phyloP scores from a whole-genome alignment of 106 monocot species.

The Posidonia australis region DNA sequence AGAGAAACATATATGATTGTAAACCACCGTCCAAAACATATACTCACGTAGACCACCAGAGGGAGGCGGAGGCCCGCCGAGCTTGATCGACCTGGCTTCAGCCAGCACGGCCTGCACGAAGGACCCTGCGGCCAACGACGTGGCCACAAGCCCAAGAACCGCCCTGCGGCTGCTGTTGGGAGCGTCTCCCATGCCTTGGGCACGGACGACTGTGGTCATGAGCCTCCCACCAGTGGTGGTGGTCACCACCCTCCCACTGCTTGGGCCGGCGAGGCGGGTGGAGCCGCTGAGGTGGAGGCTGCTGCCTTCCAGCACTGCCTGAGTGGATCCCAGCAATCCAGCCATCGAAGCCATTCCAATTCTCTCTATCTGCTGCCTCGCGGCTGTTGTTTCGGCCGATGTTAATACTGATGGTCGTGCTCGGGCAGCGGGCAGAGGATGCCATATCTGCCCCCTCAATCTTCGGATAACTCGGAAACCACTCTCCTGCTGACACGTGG shows the following conservation, averaged over 20 bases:
- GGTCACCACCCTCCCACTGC: not conserved
- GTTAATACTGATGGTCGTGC: too few species aligned
- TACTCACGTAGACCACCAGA: slow-evolving; percentile 82
- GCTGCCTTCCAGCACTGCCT: slow-evolving; percentile 51
- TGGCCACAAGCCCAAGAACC: slow-evolving; percentile 48
- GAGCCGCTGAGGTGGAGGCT: slow-evolving; percentile 46
- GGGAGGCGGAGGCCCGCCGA: slow-evolving; percentile 77
- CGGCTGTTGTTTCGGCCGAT: too few species aligned
- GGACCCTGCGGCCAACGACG: slow-evolving; percentile 47
- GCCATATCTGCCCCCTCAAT: too few species aligned
- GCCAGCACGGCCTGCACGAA: slow-evolving; percentile 66
- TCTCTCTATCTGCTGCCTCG: not conserved
- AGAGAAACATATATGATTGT: too few species aligned
- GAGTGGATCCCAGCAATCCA: slow-evolving; percentile 51
- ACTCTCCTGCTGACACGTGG: too few species aligned
- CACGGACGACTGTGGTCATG: slow-evolving; percentile 14
- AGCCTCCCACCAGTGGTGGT: not conserved
- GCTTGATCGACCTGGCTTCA: slow-evolving; percentile 54
- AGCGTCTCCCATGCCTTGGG: slow-evolving; percentile 21
- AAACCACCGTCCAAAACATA: too few species aligned
- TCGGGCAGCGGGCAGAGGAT: too few species aligned
- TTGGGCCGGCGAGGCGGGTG: slow-evolving; percentile 10
- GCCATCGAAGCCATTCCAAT: slow-evolving; percentile 68
- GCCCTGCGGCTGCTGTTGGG: slow-evolving; percentile 42
- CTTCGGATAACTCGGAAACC: too few species aligned